Evolutionary conservation across 169 alveolate genomes (phyloP).

Genomic region (Eimeria brunetti): DNA sequence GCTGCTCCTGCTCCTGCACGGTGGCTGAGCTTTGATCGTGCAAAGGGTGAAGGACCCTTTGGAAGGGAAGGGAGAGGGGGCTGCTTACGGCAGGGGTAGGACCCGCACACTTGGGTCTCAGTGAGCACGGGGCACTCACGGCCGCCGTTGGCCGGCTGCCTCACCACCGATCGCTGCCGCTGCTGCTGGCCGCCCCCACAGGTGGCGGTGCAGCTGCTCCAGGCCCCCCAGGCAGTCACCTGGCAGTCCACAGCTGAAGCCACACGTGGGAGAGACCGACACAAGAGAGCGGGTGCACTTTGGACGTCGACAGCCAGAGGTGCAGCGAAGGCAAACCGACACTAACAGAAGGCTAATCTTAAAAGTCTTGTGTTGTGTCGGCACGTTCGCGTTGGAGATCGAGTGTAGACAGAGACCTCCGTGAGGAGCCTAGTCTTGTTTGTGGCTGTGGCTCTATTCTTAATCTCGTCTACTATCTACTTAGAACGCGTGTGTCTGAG

Average conservation of each 20-base stretch:
- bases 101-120: slow-evolving; percentile 75
- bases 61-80: background rate
- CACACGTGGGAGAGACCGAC: background rate
- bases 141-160: slow-evolving; percentile 73
- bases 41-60: too few relatives aligned
- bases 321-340: background rate
- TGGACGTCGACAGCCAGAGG: background rate
- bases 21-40: background rate
- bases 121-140: slow-evolving; percentile 69
- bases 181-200: slow-evolving; percentile 85
- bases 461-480: too few relatives aligned
- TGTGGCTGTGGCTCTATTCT: background rate
- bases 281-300: background rate
- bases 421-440: background rate
- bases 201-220: slow-evolving; percentile 84
- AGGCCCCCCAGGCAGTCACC: slow-evolving; percentile 85
- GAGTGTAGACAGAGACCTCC: background rate
- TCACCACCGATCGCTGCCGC: slow-evolving; percentile 83
- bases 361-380: background rate
- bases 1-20: background rate
- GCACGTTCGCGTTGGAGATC: background rate
- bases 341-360: background rate
- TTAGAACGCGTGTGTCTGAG: background rate
- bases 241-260: slow-evolving; percentile 83
- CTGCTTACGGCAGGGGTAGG: slow-evolving; percentile 79